phyloP scores from a whole-genome alignment of 1,284 basidiomycete genomes.

The Puccinia horiana region DNA sequence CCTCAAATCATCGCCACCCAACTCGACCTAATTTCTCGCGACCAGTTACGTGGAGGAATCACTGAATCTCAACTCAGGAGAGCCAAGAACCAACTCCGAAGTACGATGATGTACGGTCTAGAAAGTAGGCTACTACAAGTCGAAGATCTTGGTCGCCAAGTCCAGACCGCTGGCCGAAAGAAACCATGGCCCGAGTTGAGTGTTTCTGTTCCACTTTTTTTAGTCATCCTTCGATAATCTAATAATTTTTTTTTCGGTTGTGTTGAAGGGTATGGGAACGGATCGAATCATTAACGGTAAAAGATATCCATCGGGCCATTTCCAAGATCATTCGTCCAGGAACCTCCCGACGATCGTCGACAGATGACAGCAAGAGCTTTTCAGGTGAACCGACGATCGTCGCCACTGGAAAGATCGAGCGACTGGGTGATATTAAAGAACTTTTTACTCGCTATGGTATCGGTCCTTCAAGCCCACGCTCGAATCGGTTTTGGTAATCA shows the following conservation, averaged over 20 bases:
- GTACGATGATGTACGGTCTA: constrained; percentile 46
- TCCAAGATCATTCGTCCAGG: constrained; percentile 42
- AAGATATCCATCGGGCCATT: constrained; percentile 43
- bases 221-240: background rate
- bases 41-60: constrained; percentile 17
- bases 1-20: constrained; percentile 38
- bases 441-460: constrained; percentile 28
- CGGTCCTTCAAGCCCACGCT: background rate
- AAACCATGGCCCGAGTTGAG: constrained; percentile 48
- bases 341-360: background rate
- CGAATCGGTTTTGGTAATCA: background rate
- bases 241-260: constrained; percentile 21
- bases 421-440: constrained; percentile 38
- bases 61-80: constrained; percentile 33
- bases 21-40: constrained; percentile 26
- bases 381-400: constrained; percentile 49
- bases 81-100: constrained; percentile 47
- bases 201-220: constrained; percentile 13
- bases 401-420: constrained; percentile 31
- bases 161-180: constrained; percentile 37
- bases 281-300: constrained; percentile 42
- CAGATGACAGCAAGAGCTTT: background rate
- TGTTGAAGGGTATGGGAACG: constrained; percentile 36
- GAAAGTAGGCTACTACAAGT: constrained; percentile 45
- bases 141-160: constrained; percentile 48